Base-by-base conservation (phyloP, 176 grass and related monocot species). In the Oropetium thomaeum region DNA sequence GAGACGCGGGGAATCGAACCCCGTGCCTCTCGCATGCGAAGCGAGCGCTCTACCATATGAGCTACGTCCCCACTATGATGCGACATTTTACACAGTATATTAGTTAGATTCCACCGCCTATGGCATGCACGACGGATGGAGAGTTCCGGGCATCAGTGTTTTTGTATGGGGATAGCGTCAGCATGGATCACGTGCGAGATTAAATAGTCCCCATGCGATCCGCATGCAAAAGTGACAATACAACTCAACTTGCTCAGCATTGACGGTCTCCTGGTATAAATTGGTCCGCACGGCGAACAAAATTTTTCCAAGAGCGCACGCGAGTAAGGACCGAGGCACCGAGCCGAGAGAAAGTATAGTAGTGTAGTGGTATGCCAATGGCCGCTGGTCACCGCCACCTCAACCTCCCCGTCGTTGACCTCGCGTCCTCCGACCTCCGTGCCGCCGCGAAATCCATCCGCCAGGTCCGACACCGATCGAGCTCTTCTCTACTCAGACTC, bases 21-120 rank as follows among this genome's bases (percentile, higher is more conserved):
- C 89, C 87, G 89, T 92, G 93, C 93, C 89, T 96, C 89, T 96
- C 87, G 89, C 93, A 96, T 96, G 93, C 93, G 87, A 96, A 96
- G 87, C 91, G 91, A 98, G 96, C 89, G 89, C 91, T 95, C 91
- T 98, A 98, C 95, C 89, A 98, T 98, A 85, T 97, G 91, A 98
- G 88, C 91, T 94, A 98, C 89, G 85, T 90, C 28, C 58, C 58
- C 58, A 7, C 4, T 0, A 4, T 16, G 42, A 3, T 16, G 4
- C 16, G n/a, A n/a, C n/a, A n/a, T n/a, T n/a, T n/a, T n/a, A n/a
- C n/a, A n/a, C n/a, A n/a, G n/a, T n/a, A n/a, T n/a, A n/a, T n/a
- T n/a, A n/a, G n/a, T n/a, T n/a, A n/a, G n/a, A n/a, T n/a, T n/a
- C n/a, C n/a, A n/a, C 10, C 41, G 3, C 41, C 41, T 2, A 13